Evolutionary conservation across 2,329 filamentous ascomycete species (phyloP).

Genomic region (Cadophora gregata): DNA sequence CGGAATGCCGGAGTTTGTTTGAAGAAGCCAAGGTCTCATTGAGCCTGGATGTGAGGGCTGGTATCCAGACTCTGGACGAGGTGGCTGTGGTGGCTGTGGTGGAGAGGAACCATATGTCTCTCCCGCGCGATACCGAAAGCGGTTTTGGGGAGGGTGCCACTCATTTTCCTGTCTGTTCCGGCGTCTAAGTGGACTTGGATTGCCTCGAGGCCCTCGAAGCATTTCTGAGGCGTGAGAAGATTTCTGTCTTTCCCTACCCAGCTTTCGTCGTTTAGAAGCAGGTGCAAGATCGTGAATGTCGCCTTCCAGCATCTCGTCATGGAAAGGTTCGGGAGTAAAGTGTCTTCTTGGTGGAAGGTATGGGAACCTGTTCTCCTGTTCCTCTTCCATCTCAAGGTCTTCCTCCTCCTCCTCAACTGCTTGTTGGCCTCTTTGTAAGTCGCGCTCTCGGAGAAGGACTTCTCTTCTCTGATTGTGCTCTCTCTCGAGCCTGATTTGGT

Average conservation of each 20-base stretch:
- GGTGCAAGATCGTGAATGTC: background rate
- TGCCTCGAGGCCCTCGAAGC: background rate
- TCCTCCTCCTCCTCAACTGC: background rate
- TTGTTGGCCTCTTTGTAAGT: background rate
- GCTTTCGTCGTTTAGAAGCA: background rate
- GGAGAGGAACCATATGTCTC: background rate
- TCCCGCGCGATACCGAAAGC: no score
- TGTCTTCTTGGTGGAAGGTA: background rate
- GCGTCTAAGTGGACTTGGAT: background rate
- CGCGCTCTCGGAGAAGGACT: background rate
- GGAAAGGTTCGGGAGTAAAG: background rate
- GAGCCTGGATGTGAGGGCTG: background rate
- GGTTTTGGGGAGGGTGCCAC: background rate
- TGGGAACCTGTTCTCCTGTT: background rate
- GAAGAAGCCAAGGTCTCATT: background rate
- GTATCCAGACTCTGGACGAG: background rate
- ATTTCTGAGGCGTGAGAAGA: background rate
- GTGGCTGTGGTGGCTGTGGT: background rate
- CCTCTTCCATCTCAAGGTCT: background rate
- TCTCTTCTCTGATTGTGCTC: background rate
- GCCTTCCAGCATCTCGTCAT: background rate
- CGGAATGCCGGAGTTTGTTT: no score
- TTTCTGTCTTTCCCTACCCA: background rate
- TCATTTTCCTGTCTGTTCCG: background rate
- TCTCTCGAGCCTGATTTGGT: background rate